Percentiles rank a stretch among this genome's conserved stretches.
Conservation (phyloP, 2,329 filamentous ascomycete genomes). For the Arthroderma sp. region DNA sequence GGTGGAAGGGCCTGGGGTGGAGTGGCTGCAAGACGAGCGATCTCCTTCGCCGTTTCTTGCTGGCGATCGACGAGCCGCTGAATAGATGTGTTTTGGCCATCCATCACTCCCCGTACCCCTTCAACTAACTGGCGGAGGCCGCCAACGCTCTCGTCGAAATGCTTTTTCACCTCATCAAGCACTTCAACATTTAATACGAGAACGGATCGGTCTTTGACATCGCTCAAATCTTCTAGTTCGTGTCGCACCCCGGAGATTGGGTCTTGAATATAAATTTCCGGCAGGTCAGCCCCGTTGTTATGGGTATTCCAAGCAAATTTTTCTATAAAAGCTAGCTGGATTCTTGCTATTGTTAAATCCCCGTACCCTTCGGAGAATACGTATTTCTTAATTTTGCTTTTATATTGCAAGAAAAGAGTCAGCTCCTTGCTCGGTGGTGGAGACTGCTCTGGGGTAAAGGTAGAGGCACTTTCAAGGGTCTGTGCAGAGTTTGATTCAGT, state of each 20-base stretch:
- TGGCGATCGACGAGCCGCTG: conserved; percentile 83
- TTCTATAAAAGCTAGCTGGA: conserved; percentile 95
- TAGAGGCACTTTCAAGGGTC: conserved; percentile 4
- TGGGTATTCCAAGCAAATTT: conserved; percentile 99
- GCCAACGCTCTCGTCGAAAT: conserved; percentile 84
- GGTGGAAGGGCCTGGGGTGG: conserved; percentile 26
- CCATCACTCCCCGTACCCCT: conserved; percentile 68
- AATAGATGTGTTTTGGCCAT: conserved; percentile 68
- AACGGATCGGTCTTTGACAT: conserved; percentile 90
- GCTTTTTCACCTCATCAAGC: conserved; percentile 88
- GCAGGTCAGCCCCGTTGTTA: conserved; percentile 78
- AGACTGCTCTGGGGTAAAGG: conserved; percentile 47
- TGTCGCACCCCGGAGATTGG: conserved; percentile 91
- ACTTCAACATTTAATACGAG: conserved; percentile 89
- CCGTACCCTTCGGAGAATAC: conserved; percentile 71
- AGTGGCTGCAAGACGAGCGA: conserved; percentile 51
- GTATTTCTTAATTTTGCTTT: conserved; percentile 93
- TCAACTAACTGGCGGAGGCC: conserved; percentile 72
- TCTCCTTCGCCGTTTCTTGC: conserved; percentile 75
- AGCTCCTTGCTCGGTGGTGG: conserved; percentile 66
- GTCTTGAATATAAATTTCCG: conserved; percentile 97
- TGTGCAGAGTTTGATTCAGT: conserved; percentile 4
- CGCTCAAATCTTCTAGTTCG: conserved; percentile 81
- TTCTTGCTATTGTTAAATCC: conserved; percentile 70
- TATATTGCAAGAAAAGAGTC: conserved; percentile 90